Percentiles rank a stretch among this genome's conserved stretches.
These are phyloP conservation scores for Zelonia costaricensis DNA, from an alignment of 208 protist species.

Conservation along the genomic window DNA sequence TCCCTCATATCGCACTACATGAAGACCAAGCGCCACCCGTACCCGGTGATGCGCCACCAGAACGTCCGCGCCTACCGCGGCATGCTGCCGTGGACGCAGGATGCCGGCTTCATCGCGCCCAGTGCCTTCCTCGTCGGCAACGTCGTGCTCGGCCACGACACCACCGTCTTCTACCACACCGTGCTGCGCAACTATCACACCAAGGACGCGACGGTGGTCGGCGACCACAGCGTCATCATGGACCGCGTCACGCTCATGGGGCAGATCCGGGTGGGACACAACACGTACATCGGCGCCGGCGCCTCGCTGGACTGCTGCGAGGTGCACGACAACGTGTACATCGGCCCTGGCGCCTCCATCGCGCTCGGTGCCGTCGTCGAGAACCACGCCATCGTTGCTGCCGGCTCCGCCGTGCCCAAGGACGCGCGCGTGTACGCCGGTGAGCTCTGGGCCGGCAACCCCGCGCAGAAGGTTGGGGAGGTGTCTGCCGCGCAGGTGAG, in stretches of 20 bases:
- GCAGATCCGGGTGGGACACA: slow-evolving; percentile 67
- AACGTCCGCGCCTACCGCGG: slow-evolving; percentile 84
- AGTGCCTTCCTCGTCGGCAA: slow-evolving; percentile 85
- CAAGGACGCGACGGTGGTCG: slow-evolving; percentile 54
- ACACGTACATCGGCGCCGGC: slow-evolving; percentile 66
- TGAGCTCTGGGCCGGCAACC: slow-evolving; percentile 92
- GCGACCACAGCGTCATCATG: slow-evolving; percentile 84
- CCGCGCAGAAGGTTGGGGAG: slow-evolving; percentile 85
- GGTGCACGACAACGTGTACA: slow-evolving; percentile 83
- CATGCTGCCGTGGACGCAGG: slow-evolving; percentile 86
- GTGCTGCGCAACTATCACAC: slow-evolving; percentile 88
- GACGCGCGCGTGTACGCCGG: slow-evolving; percentile 81
- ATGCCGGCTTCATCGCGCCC: slow-evolving; percentile 87
- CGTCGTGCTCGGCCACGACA: slow-evolving; percentile 80
- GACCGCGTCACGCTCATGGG: slow-evolving; percentile 85
- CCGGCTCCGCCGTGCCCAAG: slow-evolving; percentile 83
- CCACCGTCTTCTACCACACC: slow-evolving; percentile 87
- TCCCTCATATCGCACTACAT: slow-evolving; percentile 72
- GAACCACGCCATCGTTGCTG: slow-evolving; percentile 82
- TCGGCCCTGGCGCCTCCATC: slow-evolving; percentile 80
- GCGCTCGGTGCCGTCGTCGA: slow-evolving; percentile 84
- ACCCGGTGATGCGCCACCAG: slow-evolving; percentile 87
- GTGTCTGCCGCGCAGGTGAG: slow-evolving; percentile 68
- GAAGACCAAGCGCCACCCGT: slow-evolving; percentile 62
- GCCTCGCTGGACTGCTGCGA: slow-evolving; percentile 83